Evolutionary conservation across 1,284 basidiomycete genomes (phyloP).

Genomic region (Lignosus rhinocerotis): DNA sequence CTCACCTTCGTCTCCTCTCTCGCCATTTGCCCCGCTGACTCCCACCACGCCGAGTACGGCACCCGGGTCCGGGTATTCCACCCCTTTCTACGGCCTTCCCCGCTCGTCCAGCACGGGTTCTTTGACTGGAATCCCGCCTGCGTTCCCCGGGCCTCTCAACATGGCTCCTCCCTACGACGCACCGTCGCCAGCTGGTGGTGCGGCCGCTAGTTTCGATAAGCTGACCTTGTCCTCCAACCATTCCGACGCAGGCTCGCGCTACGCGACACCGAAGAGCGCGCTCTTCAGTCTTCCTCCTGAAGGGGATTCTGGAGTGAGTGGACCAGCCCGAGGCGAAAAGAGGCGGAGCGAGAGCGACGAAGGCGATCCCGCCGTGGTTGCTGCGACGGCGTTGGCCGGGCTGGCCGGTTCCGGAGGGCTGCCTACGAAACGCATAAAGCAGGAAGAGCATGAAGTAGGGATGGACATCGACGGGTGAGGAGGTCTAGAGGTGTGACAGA

Average conservation of each 20-base stretch:
- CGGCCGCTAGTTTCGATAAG: slow-evolving; percentile 26
- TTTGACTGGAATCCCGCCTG: slow-evolving; percentile 14
- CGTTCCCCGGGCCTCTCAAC: slow-evolving; percentile 22
- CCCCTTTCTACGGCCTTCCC: slow-evolving; percentile 22
- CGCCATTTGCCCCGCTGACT: slow-evolving; percentile 23
- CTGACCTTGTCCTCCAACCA: slow-evolving; percentile 26
- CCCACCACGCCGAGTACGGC: slow-evolving; percentile 16
- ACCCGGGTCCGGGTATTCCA: slow-evolving; percentile 24
- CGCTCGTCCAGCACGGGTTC: slow-evolving; percentile 22
- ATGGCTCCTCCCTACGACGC: slow-evolving; percentile 22
- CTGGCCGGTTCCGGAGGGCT: slow-evolving; percentile 20
- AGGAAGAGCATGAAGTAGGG: slow-evolving; percentile 24
- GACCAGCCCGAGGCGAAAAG: slow-evolving; percentile 18
- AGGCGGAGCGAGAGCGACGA: slow-evolving; percentile 23
- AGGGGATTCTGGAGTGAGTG: slow-evolving; percentile 20
- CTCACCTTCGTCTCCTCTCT: slow-evolving; percentile 27
- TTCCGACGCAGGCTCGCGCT: slow-evolving; percentile 25
- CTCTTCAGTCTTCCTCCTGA: slow-evolving; percentile 25
- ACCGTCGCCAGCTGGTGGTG: slow-evolving; percentile 17
- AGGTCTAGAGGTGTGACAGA: background rate
- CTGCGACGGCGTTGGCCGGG: slow-evolving; percentile 28
- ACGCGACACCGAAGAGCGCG: slow-evolving; percentile 28
- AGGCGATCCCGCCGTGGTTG: slow-evolving; percentile 19
- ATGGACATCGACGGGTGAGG: slow-evolving; percentile 25
- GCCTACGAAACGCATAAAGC: slow-evolving; percentile 23